These are phyloP conservation scores for Puccinia horiana DNA, from an alignment of 1,284 basidiomycete genomes.

Conservation along the genomic window DNA sequence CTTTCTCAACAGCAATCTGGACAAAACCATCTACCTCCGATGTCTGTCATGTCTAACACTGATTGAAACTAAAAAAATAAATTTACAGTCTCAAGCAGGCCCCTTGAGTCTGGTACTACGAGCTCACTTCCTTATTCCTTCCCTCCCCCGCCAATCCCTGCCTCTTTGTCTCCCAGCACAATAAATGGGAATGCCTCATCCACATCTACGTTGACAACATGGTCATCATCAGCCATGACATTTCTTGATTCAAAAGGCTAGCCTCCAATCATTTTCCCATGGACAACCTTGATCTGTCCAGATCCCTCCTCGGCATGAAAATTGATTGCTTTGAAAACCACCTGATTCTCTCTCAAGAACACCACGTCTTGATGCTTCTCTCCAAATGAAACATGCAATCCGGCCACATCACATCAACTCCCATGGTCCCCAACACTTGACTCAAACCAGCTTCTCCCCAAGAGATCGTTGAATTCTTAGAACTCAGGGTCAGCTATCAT, in stretches of 20 bases:
- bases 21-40: neutral
- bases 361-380: too few species aligned
- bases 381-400: too few species aligned
- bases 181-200: neutral
- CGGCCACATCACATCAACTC: too few species aligned
- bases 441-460: neutral
- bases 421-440: neutral
- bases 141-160: neutral
- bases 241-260: neutral
- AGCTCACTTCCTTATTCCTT: neutral
- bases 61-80: neutral
- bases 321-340: neutral
- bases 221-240: neutral
- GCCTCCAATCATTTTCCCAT: neutral
- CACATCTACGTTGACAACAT: slow-evolving; percentile 23
- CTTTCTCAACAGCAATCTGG: neutral
- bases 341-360: neutral
- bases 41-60: neutral
- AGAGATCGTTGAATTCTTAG: neutral
- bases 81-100: slow-evolving; percentile 9
- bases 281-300: neutral
- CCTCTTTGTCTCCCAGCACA: slow-evolving; percentile 1
- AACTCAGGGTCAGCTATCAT: neutral
- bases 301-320: neutral
- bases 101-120: slow-evolving; percentile 33